phyloP scores from a whole-genome alignment of 2,329 filamentous ascomycete species.

The Coniochaeta hoffmannii region DNA sequence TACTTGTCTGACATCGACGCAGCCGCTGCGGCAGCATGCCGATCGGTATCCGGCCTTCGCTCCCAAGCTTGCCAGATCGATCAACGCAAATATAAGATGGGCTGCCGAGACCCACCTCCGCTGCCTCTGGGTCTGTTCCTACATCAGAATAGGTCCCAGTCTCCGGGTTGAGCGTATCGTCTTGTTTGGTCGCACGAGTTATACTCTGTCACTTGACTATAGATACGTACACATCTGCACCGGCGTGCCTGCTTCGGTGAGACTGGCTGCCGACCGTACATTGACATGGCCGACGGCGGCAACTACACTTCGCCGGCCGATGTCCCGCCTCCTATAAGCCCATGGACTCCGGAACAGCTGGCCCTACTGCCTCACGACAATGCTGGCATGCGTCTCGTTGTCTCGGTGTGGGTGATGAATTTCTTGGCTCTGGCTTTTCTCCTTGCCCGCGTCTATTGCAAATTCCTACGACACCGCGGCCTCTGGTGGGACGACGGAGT shows the following conservation, averaged over 20 bases:
- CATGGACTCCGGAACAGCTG: slow-evolving; percentile 3
- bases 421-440: slow-evolving; percentile 1
- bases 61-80: neutral
- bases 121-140: neutral
- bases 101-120: neutral
- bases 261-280: neutral
- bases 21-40: neutral
- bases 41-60: neutral
- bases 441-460: slow-evolving; percentile 13
- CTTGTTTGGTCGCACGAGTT: neutral
- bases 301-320: neutral
- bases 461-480: slow-evolving; percentile 11
- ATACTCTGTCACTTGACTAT: neutral
- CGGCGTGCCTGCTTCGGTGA: neutral
- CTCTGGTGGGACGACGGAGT: slow-evolving; percentile 18
- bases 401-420: slow-evolving; percentile 3
- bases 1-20: neutral
- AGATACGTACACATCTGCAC: neutral
- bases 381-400: slow-evolving; percentile 5
- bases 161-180: neutral
- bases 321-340: neutral
- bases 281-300: neutral
- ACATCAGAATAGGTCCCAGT: neutral
- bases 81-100: neutral
- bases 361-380: slow-evolving; percentile 12